Conservation (phyloP, 1,284 basidiomycete species). For the Mycena citricolor region DNA sequence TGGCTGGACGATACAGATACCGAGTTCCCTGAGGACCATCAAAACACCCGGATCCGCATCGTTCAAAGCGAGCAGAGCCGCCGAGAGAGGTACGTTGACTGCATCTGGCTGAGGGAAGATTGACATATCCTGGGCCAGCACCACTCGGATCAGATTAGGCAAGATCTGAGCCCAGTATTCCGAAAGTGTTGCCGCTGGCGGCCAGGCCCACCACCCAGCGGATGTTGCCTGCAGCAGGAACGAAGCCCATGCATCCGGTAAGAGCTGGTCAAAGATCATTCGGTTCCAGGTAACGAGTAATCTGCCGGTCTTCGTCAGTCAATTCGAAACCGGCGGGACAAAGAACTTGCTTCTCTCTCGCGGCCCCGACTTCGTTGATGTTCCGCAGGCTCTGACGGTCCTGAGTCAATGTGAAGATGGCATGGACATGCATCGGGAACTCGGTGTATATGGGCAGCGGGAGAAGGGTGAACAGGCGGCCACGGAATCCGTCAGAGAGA, state of each 20-base stretch:
- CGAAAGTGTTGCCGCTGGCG: slow-evolving; percentile 10
- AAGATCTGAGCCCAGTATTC: slow-evolving; percentile 18
- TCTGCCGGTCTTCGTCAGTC: not conserved
- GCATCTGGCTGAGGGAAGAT: slow-evolving; percentile 20
- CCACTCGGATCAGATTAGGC: slow-evolving; percentile 6
- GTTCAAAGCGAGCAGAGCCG: slow-evolving; percentile 8
- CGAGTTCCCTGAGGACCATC: slow-evolving; percentile 7
- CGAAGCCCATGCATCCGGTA: slow-evolving; percentile 17
- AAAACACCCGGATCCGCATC: slow-evolving; percentile 5
- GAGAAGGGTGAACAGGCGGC: slow-evolving; percentile 31
- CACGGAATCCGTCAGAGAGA: slow-evolving; percentile 8
- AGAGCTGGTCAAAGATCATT: slow-evolving; percentile 23
- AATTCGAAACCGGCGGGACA: not conserved
- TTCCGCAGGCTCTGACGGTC: slow-evolving; percentile 27
- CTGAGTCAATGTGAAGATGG: slow-evolving; percentile 25
- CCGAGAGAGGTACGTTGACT: no score
- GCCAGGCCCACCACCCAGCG: slow-evolving; percentile 23
- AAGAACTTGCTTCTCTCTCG: slow-evolving; percentile 19
- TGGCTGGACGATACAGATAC: slow-evolving; percentile 10
- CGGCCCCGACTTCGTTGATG: slow-evolving; percentile 21
- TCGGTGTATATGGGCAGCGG: slow-evolving; percentile 28
- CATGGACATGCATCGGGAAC: slow-evolving; percentile 28
- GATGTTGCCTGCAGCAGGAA: no score
- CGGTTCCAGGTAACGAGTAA: slow-evolving; percentile 25
- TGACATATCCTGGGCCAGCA: slow-evolving; percentile 11